Conservation (phyloP, 1,284 basidiomycete species). For the Apiotrichum domesticum region DNA sequence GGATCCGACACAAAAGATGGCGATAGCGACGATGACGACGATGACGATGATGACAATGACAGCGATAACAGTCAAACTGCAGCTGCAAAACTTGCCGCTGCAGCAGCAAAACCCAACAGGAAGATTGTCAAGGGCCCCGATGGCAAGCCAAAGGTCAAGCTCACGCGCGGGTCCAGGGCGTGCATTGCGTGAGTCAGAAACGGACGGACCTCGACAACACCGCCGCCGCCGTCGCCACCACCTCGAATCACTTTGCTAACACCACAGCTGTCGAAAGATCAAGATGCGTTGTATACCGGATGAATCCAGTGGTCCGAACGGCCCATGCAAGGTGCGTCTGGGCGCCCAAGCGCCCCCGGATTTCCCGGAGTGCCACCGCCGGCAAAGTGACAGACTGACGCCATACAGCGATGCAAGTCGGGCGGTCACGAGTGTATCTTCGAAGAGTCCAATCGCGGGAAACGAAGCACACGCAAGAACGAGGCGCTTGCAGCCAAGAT, state of each 20-base stretch:
- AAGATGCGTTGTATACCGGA: conserved; percentile 99
- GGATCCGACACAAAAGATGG: conserved; percentile 11
- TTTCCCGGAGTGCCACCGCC: background rate
- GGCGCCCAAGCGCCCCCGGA: conserved; percentile 1
- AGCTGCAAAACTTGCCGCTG: conserved; percentile 18
- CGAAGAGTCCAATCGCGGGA: conserved; percentile 89
- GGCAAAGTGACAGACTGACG: background rate
- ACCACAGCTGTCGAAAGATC: conserved; percentile 66
- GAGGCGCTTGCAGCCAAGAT: conserved; percentile 81
- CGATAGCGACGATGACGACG: conserved; percentile 13
- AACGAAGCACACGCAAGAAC: conserved; percentile 77
- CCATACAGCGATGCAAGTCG: conserved; percentile 50
- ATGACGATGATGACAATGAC: conserved; percentile 28
- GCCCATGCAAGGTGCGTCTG: conserved; percentile 67
- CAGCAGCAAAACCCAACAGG: conserved; percentile 18
- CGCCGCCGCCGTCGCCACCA: no score
- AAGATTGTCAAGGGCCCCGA: conserved; percentile 29
- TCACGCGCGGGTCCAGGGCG: conserved; percentile 66
- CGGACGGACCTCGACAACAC: background rate
- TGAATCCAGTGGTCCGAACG: conserved; percentile 56
- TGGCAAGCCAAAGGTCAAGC: conserved; percentile 61
- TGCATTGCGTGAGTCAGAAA: conserved; percentile 35
- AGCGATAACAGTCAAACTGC: conserved; percentile 33
- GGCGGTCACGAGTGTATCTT: conserved; percentile 89
- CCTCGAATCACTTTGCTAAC: background rate